phyloP scores from a whole-genome alignment of 176 grass and related monocot species.

The Zoysia pacifica region DNA sequence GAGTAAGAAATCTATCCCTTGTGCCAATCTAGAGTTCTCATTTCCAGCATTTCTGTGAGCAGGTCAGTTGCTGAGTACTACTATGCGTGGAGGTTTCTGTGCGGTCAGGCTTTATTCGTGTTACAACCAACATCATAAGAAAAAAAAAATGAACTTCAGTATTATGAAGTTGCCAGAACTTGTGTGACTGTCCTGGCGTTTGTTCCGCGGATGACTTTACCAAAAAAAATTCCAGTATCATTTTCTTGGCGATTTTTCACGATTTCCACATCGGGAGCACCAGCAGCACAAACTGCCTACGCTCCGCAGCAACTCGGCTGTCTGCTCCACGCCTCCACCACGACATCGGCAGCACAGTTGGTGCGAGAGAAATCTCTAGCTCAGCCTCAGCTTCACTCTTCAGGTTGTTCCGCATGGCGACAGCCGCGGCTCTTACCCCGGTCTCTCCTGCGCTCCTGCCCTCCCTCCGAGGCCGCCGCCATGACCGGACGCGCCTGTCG shows the following conservation, averaged over 20 bases:
- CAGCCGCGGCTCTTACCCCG: conserved; percentile 32
- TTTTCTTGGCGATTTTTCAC: not conserved
- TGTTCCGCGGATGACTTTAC: not conserved
- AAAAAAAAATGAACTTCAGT: not conserved
- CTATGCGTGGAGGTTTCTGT: not conserved
- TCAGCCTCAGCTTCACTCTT: not conserved
- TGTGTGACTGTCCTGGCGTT: not conserved
- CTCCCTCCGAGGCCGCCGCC: conserved; percentile 9
- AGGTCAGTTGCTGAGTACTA: not conserved
- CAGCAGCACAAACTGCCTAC: not conserved
- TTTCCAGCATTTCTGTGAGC: not conserved
- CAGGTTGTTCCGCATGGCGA: conserved; percentile 32
- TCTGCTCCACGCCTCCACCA: not conserved
- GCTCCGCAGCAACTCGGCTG: not conserved
- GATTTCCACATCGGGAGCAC: conserved; percentile 15
- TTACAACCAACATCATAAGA: not conserved
- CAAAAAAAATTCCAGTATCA: not conserved
- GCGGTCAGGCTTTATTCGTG: not conserved
- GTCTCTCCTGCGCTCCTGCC: conserved; percentile 14
- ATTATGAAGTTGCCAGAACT: not conserved
- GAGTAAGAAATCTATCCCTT: conserved; percentile 6
- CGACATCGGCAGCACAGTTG: not conserved
- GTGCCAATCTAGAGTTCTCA: conserved; percentile 19
- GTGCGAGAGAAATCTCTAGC: not conserved
- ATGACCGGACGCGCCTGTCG: conserved; percentile 15